Base-by-base conservation (phyloP, 1,284 basidiomycete species). In the Ganoderma multipileum region DNA sequence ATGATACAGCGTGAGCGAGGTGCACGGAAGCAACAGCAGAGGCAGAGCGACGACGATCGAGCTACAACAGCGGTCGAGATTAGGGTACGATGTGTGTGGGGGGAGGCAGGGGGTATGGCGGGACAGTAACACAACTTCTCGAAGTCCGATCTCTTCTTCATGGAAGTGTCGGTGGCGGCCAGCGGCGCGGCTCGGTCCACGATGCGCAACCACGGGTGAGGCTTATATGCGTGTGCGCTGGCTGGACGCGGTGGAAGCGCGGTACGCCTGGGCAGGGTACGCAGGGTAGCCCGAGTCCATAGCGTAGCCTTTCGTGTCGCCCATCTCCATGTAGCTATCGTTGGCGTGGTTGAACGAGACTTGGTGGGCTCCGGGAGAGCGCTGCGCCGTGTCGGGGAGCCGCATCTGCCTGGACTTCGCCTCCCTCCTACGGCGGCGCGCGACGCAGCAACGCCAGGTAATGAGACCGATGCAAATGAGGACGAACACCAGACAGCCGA, bases 361-460 rank as follows among this genome's bases (percentile, higher is more conserved):
- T 23, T 65, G 52, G 36, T 67, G 59, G n/a, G 68, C 39, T 5
- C 52, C 66, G 0, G 69, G 68, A 5, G 68, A 68, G 47, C 68
- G 68, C 18, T 67, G 68, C 64, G 66, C 67, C 39, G 69, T 61
- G 64, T 68, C 64, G 36, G 69, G 65, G n/a, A 68, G 66, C 7
- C 61, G 63, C 54, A 61, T 47, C 18, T 23, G 63, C 16, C 54
- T 68, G 12, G 66, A 58, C 64, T 72, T 65, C 41, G 68, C 67
- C 39, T 73, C 68, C 42, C 73, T 59, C 63, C 62, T 55, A 64
- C 61, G 64, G 68, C 74, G 65, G 62, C 83, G 81, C 52, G 83
- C 81, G 74, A 88, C 87, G 79, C 92, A 93, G 79, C 89, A 93
- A 66, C 71, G 85, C 81, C n/a, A 85, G 85, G 61, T 73, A 58